phyloP scores from a whole-genome alignment of 73 alveolate species.

The Paramecium octaurelia region DNA sequence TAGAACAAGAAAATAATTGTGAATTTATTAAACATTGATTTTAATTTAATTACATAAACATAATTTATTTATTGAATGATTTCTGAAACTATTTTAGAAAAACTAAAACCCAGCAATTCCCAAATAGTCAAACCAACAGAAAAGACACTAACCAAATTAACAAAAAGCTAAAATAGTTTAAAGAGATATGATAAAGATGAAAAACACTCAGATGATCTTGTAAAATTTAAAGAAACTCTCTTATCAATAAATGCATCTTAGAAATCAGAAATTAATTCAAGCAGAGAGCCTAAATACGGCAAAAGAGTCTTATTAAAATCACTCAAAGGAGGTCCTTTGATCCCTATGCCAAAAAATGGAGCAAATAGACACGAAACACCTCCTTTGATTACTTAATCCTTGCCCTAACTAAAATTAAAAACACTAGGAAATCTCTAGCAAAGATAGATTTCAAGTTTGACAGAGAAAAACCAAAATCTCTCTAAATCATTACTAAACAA shows the following conservation, averaged over 20 bases:
- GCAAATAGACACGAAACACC: not conserved
- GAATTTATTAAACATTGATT: not conserved
- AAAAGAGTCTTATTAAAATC: slow-evolving; percentile 9
- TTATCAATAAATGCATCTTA: not conserved
- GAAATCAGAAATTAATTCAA: not conserved
- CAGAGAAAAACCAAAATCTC: not conserved
- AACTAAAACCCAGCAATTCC: not conserved
- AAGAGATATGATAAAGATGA: slow-evolving; percentile 2
- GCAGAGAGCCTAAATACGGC: not conserved
- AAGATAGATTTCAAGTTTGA: not conserved
- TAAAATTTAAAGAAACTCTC: not conserved
- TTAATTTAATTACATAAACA: not conserved
- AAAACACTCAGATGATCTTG: not conserved
- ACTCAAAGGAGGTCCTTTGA: slow-evolving; percentile 12
- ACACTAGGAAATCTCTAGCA: not conserved
- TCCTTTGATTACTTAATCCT: not conserved
- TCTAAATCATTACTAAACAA: not conserved
- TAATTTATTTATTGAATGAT: not conserved
- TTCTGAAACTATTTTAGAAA: slow-evolving; percentile 10
- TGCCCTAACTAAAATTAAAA: not conserved
- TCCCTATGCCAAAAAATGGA: not conserved
- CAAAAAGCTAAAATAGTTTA: not conserved
- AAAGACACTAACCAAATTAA: not conserved
- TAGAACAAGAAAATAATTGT: not conserved
- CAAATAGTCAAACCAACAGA: not conserved